phyloP scores from a whole-genome alignment of 2,329 filamentous ascomycete genomes.

The Alternaria angustiovoidea region DNA sequence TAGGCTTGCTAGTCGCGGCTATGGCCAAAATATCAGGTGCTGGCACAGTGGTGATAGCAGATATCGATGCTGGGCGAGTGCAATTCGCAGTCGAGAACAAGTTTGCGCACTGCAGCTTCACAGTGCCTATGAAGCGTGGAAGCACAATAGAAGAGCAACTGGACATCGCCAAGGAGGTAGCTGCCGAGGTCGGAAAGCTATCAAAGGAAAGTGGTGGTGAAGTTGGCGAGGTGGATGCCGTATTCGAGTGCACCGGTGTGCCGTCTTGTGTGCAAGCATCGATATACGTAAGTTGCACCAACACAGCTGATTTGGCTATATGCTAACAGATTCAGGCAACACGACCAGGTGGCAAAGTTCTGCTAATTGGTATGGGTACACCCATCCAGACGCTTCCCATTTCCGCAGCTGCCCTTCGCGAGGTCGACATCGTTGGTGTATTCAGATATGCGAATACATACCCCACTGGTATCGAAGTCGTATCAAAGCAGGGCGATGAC shows the following conservation, averaged over 20 bases:
- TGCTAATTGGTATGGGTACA: slow-evolving; percentile 82
- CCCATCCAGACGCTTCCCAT: slow-evolving; percentile 78
- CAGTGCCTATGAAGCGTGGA: slow-evolving; percentile 57
- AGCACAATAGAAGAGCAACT: slow-evolving; percentile 63
- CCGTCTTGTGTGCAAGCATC: slow-evolving; percentile 77
- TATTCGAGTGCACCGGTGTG: slow-evolving; percentile 81
- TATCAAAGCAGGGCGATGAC: slow-evolving; percentile 55
- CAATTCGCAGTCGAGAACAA: slow-evolving; percentile 62
- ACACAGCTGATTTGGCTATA: background rate
- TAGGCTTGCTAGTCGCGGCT: slow-evolving; percentile 66
- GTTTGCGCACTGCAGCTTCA: slow-evolving; percentile 57
- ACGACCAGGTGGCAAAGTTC: slow-evolving; percentile 72
- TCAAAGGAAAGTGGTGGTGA: slow-evolving; percentile 40
- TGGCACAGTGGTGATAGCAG: slow-evolving; percentile 65
- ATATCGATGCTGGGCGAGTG: slow-evolving; percentile 66
- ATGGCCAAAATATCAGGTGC: slow-evolving; percentile 64
- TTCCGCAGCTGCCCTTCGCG: slow-evolving; percentile 74
- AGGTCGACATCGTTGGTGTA: slow-evolving; percentile 80
- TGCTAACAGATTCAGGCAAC: slow-evolving; percentile 57
- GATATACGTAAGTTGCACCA: slow-evolving; percentile 64
- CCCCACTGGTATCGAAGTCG: slow-evolving; percentile 71
- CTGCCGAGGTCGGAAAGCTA: slow-evolving; percentile 53
- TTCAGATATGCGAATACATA: slow-evolving; percentile 83
- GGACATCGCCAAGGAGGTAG: slow-evolving; percentile 60
- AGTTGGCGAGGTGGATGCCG: slow-evolving; percentile 68